phyloP scores from a whole-genome alignment of 176 grass and related monocot species.

The Chrysopogon serrulatus region DNA sequence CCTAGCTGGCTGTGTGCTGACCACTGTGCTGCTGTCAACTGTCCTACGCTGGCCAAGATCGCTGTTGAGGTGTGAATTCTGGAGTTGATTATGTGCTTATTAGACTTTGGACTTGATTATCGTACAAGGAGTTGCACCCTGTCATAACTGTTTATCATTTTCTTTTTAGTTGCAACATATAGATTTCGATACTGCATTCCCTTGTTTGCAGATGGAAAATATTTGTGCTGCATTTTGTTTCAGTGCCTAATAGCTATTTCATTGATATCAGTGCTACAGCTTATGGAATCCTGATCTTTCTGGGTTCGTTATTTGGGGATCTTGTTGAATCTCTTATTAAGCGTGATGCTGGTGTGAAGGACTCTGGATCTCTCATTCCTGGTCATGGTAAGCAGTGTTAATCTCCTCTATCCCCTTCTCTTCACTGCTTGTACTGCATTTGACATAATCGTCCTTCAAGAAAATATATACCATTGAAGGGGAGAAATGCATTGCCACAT shows the following conservation, averaged over 20 bases:
- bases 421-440: background rate
- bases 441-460: background rate
- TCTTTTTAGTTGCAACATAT: constrained; percentile 1
- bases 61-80: constrained; percentile 45
- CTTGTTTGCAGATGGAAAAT: background rate
- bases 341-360: constrained; percentile 94
- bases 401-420: background rate
- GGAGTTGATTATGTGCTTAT: background rate
- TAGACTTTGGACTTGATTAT: background rate
- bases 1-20: constrained; percentile 82
- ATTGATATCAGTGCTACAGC: constrained; percentile 61
- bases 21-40: constrained; percentile 66
- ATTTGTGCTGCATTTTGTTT: constrained; percentile 5
- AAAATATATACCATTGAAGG: background rate
- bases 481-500: background rate
- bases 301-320: constrained; percentile 88
- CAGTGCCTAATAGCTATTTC: constrained; percentile 22
- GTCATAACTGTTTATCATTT: background rate
- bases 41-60: constrained; percentile 77
- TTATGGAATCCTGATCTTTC: constrained; percentile 84
- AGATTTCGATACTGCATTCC: background rate
- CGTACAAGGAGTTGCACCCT: background rate
- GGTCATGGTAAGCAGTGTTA: constrained; percentile 71
- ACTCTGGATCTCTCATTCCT: constrained; percentile 96
- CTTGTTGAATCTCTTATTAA: constrained; percentile 95